Evolutionary conservation across 371 early-diverging fungal species (phyloP).

Genomic region (Actinomucor elegans): DNA sequence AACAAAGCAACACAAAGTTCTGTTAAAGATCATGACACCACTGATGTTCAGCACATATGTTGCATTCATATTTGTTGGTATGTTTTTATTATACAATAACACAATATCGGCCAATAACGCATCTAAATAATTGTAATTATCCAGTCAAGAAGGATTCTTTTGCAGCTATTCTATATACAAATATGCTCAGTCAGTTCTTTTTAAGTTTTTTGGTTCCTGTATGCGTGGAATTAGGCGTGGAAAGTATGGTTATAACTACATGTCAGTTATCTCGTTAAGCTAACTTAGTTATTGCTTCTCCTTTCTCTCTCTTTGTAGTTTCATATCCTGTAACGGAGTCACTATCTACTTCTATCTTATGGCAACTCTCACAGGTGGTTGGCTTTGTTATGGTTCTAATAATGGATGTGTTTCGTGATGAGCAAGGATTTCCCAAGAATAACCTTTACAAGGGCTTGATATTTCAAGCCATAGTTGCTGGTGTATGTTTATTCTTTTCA

Average conservation of each 20-base stretch:
- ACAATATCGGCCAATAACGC: no score
- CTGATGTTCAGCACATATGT: conserved; percentile 52
- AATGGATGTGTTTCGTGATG: conserved; percentile 41
- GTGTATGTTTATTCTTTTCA: conserved; percentile 27
- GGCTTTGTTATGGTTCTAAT: conserved; percentile 35
- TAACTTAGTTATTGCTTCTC: background rate
- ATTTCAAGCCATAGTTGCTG: conserved; percentile 40
- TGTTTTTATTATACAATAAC: no score
- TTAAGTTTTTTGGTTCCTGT: conserved; percentile 43
- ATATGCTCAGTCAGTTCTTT: conserved; percentile 36
- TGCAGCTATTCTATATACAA: conserved; percentile 38
- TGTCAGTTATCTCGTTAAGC: background rate
- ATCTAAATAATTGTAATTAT: background rate
- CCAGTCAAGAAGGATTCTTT: conserved; percentile 39
- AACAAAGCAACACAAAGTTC: conserved; percentile 51
- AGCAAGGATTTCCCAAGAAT: conserved; percentile 31
- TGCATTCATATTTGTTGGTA: conserved; percentile 51
- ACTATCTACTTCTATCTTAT: conserved; percentile 38
- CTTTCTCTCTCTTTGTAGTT: conserved; percentile 11
- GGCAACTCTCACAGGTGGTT: conserved; percentile 36
- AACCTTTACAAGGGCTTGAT: conserved; percentile 36
- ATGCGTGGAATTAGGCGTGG: conserved; percentile 43
- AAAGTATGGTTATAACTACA: conserved; percentile 21
- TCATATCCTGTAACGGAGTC: conserved; percentile 40
- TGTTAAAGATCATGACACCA: conserved; percentile 50